Conservation (phyloP, 441 rosid genomes). For the Arabidopsis lyrata region DNA sequence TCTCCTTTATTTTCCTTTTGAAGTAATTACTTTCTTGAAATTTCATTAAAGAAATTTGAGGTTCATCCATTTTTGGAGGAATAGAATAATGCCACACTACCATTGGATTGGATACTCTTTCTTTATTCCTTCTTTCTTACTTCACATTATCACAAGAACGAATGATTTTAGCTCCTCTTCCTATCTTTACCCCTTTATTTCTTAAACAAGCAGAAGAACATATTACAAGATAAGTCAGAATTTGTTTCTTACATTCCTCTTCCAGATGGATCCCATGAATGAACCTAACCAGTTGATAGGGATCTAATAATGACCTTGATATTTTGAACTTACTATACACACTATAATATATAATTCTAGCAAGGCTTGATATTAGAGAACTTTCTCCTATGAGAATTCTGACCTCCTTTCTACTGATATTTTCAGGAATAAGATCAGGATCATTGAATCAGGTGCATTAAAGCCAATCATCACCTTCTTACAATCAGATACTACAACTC, state of each 20-base stretch:
- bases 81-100: too few species aligned
- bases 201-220: conserved; percentile 28
- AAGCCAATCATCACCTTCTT: conserved; percentile 74
- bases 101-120: background rate
- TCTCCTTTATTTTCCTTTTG: conserved; percentile 10
- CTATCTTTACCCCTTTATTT: conserved; percentile 18
- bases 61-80: too few species aligned
- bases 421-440: conserved; percentile 87
- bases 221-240: conserved; percentile 28
- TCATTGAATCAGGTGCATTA: conserved; percentile 85
- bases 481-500: conserved; percentile 56
- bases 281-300: too few species aligned
- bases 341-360: background rate
- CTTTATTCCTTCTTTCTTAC: background rate
- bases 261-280: too few species aligned
- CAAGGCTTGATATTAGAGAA: background rate
- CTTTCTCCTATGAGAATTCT: conserved; percentile 12
- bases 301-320: background rate
- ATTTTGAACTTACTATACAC: background rate
- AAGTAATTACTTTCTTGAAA: background rate
- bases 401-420: conserved; percentile 4
- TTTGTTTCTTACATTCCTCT: too few species aligned
- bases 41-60: too few species aligned
- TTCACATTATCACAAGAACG: conserved; percentile 20
- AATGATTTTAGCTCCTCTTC: conserved; percentile 5